These are phyloP conservation scores for Stachybotrys echinatus DNA, from an alignment of 2,329 filamentous ascomycete genomes.

Conservation along the genomic window DNA sequence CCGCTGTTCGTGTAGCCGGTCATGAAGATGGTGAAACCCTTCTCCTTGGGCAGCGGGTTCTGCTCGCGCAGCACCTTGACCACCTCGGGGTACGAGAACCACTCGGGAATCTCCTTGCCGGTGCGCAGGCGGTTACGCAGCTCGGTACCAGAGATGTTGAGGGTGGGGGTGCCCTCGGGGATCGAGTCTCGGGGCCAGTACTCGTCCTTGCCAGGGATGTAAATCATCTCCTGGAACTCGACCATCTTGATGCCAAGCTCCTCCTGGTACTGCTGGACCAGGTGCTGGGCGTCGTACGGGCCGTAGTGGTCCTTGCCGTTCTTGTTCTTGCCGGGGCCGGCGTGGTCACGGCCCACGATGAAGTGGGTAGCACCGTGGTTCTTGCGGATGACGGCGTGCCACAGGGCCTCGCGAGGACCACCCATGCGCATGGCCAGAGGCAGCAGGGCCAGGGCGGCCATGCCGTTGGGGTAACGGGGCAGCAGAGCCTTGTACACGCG, in stretches of 20 bases:
- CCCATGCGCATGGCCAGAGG: constrained; percentile 99
- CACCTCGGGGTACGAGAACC: constrained; percentile 99
- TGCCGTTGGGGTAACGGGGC: constrained; percentile 96
- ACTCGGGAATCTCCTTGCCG: constrained; percentile 92
- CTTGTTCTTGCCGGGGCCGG: constrained; percentile 96
- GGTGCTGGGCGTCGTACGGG: constrained; percentile 93
- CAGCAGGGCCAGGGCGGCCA: constrained; percentile 93
- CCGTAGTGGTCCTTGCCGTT: constrained; percentile 96
- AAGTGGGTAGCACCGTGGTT: constrained; percentile 99
- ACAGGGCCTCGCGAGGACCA: constrained; percentile 95
- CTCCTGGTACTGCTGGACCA: constrained; percentile 91
- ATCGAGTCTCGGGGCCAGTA: constrained; percentile 94
- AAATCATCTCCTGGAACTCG: constrained; percentile 99
- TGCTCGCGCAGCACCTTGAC: constrained; percentile 94
- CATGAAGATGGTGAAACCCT: constrained; percentile 98
- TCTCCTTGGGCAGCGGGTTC: constrained; percentile 82
- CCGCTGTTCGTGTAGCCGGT: constrained; percentile 95
- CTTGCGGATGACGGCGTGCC: constrained; percentile 99
- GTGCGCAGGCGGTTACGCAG: constrained; percentile 86
- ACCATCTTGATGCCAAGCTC: constrained; percentile 99
- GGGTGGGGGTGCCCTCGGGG: constrained; percentile 72
- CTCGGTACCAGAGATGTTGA: constrained; percentile 85
- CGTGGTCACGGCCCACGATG: constrained; percentile 97
- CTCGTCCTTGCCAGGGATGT: constrained; percentile 94
- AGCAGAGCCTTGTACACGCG: constrained; percentile 97